A percentile compares a stretch with the other conserved stretches of the same genome.
These are phyloP conservation scores for Annona squamosa DNA, from an alignment of 164 flowering plant species.

Conservation along the genomic window DNA sequence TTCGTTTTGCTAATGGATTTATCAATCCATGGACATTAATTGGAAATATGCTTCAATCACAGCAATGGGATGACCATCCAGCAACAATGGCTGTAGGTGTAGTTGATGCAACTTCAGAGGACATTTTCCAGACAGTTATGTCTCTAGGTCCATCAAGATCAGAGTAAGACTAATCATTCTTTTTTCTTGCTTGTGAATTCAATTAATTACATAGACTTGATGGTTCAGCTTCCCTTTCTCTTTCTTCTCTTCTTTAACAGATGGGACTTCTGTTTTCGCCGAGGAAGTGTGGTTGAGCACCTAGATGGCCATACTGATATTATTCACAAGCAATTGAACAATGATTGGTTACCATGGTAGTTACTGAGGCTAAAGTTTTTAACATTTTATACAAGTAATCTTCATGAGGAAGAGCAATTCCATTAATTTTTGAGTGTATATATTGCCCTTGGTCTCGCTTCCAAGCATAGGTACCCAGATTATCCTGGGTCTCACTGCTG, in stretches of 20 bases:
- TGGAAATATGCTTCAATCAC: slow-evolving; percentile 18
- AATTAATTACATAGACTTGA: not conserved
- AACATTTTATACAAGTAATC: not conserved
- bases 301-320: slow-evolving; percentile 94
- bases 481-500: not conserved
- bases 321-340: slow-evolving; percentile 53
- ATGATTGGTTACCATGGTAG: slow-evolving; percentile 83
- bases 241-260: slow-evolving; percentile 31
- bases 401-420: not conserved
- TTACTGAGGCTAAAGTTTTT: slow-evolving; percentile 14
- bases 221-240: slow-evolving; percentile 3
- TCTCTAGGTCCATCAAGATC: slow-evolving; percentile 86
- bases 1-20: not conserved
- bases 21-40: slow-evolving; percentile 8
- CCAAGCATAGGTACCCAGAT: not conserved
- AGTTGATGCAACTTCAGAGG: slow-evolving; percentile 80
- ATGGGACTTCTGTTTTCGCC: slow-evolving; percentile 81
- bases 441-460: not conserved
- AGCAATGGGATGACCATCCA: slow-evolving; percentile 86
- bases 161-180: slow-evolving; percentile 49
- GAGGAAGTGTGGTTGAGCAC: slow-evolving; percentile 77
- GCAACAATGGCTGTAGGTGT: slow-evolving; percentile 97
- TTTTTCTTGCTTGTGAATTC: not conserved
- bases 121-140: slow-evolving; percentile 70
- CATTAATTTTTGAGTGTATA: not conserved